phyloP scores from a whole-genome alignment of 2,329 filamentous ascomycete genomes.

The Pseudogymnoascus pannorum region DNA sequence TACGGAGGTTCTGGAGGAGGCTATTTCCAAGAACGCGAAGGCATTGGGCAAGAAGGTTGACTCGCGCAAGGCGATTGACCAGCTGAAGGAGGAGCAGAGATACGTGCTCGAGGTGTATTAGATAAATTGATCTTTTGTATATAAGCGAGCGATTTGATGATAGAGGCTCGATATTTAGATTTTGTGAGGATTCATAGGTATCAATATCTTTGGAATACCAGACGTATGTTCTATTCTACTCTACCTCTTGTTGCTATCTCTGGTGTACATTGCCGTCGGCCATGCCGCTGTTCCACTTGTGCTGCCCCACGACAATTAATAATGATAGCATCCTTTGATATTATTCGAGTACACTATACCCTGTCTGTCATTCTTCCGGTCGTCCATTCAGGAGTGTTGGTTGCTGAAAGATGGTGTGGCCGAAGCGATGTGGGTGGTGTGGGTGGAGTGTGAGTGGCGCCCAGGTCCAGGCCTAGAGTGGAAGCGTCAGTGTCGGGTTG shows the following conservation, averaged over 20 bases:
- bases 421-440: not conserved
- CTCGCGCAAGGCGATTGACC: conserved; percentile 85
- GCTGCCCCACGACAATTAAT: not conserved
- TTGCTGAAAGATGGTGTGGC: not conserved
- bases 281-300: not conserved
- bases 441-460: not conserved
- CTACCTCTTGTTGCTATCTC: not conserved
- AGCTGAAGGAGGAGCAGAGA: conserved; percentile 85
- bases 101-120: conserved; percentile 98
- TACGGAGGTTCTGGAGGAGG: conserved; percentile 87
- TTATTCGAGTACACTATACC: conserved; percentile 1
- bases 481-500: not conserved
- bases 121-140: conserved; percentile 9
- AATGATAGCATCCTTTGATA: not conserved
- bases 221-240: not conserved
- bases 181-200: not conserved
- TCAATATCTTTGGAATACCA: conserved; percentile 4
- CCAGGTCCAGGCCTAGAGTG: conserved; percentile 6
- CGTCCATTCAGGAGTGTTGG: not conserved
- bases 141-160: conserved; percentile 2
- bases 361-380: not conserved
- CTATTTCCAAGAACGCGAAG: conserved; percentile 70
- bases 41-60: conserved; percentile 72
- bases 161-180: conserved; percentile 1
- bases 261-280: not conserved